Base-by-base conservation (phyloP, 805 yeast genomes). In the Candida andamanensis region DNA sequence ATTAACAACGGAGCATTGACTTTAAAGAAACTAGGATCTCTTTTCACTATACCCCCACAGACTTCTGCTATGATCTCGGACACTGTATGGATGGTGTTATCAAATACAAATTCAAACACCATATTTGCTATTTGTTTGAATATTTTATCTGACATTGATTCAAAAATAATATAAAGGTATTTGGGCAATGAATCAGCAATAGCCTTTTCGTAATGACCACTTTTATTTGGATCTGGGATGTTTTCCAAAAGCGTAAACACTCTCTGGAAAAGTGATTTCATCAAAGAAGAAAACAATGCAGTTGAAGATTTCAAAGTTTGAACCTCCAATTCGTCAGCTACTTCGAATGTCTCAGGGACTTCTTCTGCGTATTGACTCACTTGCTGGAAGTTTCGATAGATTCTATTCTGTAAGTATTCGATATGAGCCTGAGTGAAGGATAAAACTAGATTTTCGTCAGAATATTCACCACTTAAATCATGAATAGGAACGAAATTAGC, bases 251-350 rank as follows among this genome's bases (percentile, higher is more conserved):
- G 60, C 8, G 69, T 58, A 44, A 83, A 78, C 1, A 84, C 45
- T 19, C 80, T 70, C 11, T 73, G 77, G 26, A 78, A 56, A 21
- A 85, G 73, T 2, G 69, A 56, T 17, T 63, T 64, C 2, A 83
- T 56, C 17, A 87, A 66, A 16, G 74, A 74, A 22, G 69, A 72
- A 52, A 87, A 87, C 0, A 78, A 74, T 1, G 81, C 67, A 0
- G 95, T 74, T 0, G 96, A 80, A 0, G 94, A 84, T 30, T 65
- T 67, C 34, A 83, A 69, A 0, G 95, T 86, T 2, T 52, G 56
- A 1, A 71, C 40, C 32, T 83, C 75, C 0, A 61, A 39, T 2
- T 65, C 74, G 0, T 54, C 51, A 24, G 74, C 80, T 21, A 65
- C 21, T 17, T 42, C 46, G 64, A 77, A 21, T 27, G 39, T 8